Evolutionary conservation across 768 basidiomycete genomes (phyloP).

Genomic region (Crepidotus variabilis): DNA sequence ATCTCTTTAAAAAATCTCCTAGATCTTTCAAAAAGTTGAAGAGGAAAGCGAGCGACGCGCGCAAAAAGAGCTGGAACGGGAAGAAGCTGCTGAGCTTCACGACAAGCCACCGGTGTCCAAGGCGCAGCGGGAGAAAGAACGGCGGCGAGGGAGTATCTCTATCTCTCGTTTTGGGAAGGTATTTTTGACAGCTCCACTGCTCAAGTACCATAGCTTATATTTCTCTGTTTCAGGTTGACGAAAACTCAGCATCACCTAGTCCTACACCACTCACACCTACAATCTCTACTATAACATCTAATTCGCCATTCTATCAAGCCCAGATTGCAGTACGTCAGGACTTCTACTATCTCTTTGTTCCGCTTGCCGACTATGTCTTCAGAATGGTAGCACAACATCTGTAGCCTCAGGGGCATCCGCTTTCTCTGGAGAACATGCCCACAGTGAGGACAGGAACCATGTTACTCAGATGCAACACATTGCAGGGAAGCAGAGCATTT

Average conservation of each 20-base stretch:
- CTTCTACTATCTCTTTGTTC: not conserved
- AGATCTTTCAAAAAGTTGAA: constrained; percentile 61
- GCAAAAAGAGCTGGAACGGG: constrained; percentile 23
- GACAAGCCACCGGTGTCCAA: constrained; percentile 16
- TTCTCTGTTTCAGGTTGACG: constrained; percentile 18
- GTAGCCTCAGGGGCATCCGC: constrained; percentile 37
- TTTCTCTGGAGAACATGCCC: constrained; percentile 29
- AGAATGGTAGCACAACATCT: constrained; percentile 44
- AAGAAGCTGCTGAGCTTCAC: constrained; percentile 9
- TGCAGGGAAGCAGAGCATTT: constrained; percentile 36
- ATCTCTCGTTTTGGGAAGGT: constrained; percentile 63
- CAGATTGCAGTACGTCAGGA: constrained; percentile 35
- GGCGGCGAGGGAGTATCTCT: constrained; percentile 49
- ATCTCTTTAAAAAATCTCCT: not conserved
- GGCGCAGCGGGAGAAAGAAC: constrained; percentile 28
- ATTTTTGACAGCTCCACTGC: constrained; percentile 3
- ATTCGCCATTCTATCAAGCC: constrained; percentile 44
- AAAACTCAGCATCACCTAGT: constrained; percentile 17
- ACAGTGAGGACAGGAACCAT: constrained; percentile 38
- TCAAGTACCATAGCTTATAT: constrained; percentile 5
- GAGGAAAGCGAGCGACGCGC: constrained; percentile 52
- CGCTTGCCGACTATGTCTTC: constrained; percentile 11
- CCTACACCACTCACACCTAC: constrained; percentile 28
- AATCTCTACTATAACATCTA: constrained; percentile 36
- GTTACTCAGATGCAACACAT: constrained; percentile 49